Evolutionary conservation across 176 grass and related monocot genomes (phyloP), one percentile per base, ranked within the genome.

Genomic region (Tillandsia leiboldiana): DNA sequence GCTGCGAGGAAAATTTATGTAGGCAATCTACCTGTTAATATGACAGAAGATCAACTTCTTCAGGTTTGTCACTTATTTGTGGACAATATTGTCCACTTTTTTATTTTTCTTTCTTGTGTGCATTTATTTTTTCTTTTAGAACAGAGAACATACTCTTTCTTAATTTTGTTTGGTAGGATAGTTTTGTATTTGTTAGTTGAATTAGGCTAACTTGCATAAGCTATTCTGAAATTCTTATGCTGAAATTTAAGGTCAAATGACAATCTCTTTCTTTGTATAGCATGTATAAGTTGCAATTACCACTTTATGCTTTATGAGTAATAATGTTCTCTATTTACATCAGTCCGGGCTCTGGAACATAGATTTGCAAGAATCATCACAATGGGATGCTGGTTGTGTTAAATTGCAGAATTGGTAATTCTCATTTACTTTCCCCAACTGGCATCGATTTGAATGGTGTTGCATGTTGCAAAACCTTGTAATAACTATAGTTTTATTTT

Each of bases 21-120:
- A 69, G 89, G 94, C 65, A 99, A 99, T 83, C 94, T 99, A 73
- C 86, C 92, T 64, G 69, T 88, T 10, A 90, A 99, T 79, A 99
- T 99, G 77, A 99, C 77, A 2, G 89, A 99, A 49, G 89, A 90
- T 14, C 94, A 99, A 75, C 81, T 99, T 42, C 83, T 86, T 64
- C 89, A 86, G 84, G 94, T 99, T 61, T 61, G 17, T 20, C 33
- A 42, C 22, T 23, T 61, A 13, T 61, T 22, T n/a, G 56, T 20
- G 1, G 15, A 61, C 8, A 8, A n/a, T 23, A 22, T 61, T 61
- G 8, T 1, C 1, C 22, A 61, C n/a, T 9, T 17, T 22, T 61
- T 20, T 20, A 0, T 20, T 20, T 61, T 18, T 8, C 2, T 23
- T 18, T 7, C 33, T 42, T 7, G 33, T 42, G 33, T 42, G 33